These are phyloP conservation scores for Prunus mume DNA, from an alignment of 306 rosid genomes.

Conservation along the genomic window DNA sequence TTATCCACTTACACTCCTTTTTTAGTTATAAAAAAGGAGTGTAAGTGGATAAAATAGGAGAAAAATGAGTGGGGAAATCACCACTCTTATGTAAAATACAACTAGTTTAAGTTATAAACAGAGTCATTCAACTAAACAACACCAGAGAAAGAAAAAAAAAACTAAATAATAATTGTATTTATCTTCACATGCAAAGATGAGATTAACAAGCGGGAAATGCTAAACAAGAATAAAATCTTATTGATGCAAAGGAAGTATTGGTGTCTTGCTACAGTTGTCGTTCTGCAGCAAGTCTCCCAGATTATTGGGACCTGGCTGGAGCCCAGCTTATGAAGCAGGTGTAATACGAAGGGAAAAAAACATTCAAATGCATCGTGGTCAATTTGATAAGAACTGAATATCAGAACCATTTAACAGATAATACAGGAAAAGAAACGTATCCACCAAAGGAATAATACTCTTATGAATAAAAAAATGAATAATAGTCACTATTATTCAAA, in stretches of 20 bases:
- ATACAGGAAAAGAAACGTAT: not conserved
- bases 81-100: no score
- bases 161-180: not conserved
- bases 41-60: no score
- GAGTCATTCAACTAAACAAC: not conserved
- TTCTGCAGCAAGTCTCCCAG: not conserved
- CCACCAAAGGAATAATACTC: no score
- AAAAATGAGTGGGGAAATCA: no score
- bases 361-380: not conserved
- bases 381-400: not conserved
- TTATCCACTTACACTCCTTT: no score
- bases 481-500: not conserved
- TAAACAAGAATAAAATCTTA: not conserved
- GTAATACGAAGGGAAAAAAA: not conserved
- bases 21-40: no score
- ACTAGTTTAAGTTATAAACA: not conserved
- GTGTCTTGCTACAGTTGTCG: not conserved
- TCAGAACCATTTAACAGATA: not conserved
- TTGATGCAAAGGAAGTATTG: not conserved
- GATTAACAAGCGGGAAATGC: not conserved
- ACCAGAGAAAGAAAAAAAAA: not conserved
- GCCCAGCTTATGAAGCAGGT: not conserved
- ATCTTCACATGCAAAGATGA: not conserved
- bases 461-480: not conserved
- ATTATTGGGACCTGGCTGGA: not conserved